Evolutionary conservation across 768 basidiomycete species (phyloP).

Genomic region (Boletus rubroflammeus): DNA sequence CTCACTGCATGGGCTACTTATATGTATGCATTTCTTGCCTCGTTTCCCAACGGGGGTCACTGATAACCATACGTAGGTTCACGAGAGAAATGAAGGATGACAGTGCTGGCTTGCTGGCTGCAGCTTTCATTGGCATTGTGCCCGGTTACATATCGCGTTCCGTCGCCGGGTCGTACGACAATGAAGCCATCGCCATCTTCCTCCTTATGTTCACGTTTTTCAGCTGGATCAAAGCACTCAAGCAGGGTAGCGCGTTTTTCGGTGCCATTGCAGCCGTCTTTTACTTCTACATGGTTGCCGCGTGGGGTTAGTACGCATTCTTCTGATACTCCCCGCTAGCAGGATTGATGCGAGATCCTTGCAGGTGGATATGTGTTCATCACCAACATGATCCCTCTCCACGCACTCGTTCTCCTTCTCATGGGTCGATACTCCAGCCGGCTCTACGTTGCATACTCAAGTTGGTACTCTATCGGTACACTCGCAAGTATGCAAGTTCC

Average conservation of each 20-base stretch:
- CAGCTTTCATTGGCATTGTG: conserved; percentile 96
- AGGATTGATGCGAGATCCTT: conserved; percentile 9
- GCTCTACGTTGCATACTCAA: conserved; percentile 91
- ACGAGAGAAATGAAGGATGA: conserved; percentile 96
- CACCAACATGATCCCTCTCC: conserved; percentile 99
- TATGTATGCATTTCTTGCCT: conserved; percentile 52
- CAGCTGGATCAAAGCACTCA: conserved; percentile 94
- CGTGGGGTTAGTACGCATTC: conserved; percentile 71
- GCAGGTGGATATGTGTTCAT: conserved; percentile 97
- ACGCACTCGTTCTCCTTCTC: conserved; percentile 88
- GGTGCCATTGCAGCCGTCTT: conserved; percentile 90
- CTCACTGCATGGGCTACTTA: conserved; percentile 96
- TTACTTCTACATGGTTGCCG: conserved; percentile 99
- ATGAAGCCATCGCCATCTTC: conserved; percentile 99
- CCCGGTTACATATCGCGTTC: conserved; percentile 99
- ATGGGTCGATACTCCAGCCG: conserved; percentile 95
- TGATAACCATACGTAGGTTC: conserved; percentile 54
- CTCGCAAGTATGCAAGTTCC: conserved; percentile 99
- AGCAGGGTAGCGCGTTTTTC: conserved; percentile 88
- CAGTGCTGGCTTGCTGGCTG: conserved; percentile 93
- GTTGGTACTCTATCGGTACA: conserved; percentile 98
- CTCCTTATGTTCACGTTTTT: conserved; percentile 99
- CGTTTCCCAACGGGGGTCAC: background rate
- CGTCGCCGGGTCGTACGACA: conserved; percentile 98
- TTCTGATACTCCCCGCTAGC: background rate